Evolutionary conservation across 352 stramenopile genomes (phyloP).

Genomic region (Phytopythium litorale): DNA sequence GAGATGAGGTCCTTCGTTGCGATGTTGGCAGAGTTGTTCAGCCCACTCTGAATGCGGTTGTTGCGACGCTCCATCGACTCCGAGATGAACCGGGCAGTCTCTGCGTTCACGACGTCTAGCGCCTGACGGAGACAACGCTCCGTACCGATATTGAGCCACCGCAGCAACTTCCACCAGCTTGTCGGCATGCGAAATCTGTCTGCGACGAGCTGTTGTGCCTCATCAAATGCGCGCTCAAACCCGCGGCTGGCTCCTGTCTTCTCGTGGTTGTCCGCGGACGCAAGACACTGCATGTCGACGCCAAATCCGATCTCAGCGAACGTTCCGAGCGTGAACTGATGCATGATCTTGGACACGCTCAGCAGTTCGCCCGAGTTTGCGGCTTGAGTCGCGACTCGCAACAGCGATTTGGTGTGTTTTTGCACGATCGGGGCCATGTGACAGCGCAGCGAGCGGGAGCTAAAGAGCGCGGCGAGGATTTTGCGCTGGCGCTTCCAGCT

Average conservation of each 20-base stretch:
- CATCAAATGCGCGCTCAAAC: conserved; percentile 16
- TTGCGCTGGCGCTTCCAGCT: conserved; percentile 60
- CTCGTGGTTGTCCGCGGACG: conserved; percentile 10
- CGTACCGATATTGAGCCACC: conserved; percentile 28
- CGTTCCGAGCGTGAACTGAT: conserved; percentile 34
- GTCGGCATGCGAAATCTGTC: conserved; percentile 25
- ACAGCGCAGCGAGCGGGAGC: conserved; percentile 30
- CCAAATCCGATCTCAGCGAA: conserved; percentile 57
- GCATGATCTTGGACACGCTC: conserved; percentile 14
- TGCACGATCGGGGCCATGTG: conserved; percentile 17
- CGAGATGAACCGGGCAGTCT: conserved; percentile 1
- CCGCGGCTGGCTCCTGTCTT: not conserved
- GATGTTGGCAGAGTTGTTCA: conserved; percentile 12
- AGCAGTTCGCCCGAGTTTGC: conserved; percentile 5
- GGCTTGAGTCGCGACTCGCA: not conserved
- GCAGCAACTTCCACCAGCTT: conserved; percentile 39
- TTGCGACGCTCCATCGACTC: conserved; percentile 3
- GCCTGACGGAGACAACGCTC: conserved; percentile 27
- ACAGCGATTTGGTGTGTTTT: conserved; percentile 12
- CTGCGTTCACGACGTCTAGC: conserved; percentile 16
- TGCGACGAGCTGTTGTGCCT: conserved; percentile 16
- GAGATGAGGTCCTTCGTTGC: conserved; percentile 25
- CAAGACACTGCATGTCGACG: conserved; percentile 11
- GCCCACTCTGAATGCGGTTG: not conserved
- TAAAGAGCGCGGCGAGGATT: conserved; percentile 78